Percentiles rank a stretch among this genome's conserved stretches.
Conservation (phyloP, 1,284 basidiomycete species). For the Neolentinus lepideus region DNA sequence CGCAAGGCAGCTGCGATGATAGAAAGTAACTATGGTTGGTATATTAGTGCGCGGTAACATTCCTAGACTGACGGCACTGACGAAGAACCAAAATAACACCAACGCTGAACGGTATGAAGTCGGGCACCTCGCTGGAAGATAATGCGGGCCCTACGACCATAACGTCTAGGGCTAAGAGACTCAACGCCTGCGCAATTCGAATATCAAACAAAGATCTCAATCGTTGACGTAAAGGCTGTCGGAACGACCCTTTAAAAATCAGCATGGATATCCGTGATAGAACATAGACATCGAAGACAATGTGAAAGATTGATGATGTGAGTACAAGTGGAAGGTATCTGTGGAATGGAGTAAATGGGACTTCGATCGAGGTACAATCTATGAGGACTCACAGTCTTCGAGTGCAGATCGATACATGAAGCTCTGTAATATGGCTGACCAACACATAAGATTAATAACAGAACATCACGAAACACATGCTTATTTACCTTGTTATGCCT, state of each 20-base stretch:
- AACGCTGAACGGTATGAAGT: constrained; percentile 42
- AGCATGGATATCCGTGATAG: constrained; percentile 27
- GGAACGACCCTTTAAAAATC: constrained; percentile 9
- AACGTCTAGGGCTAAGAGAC: constrained; percentile 39
- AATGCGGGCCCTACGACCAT: constrained; percentile 35
- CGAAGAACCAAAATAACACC: constrained; percentile 39
- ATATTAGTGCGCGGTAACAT: neutral
- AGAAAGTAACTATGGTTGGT: constrained; percentile 16
- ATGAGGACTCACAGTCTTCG: constrained; percentile 27
- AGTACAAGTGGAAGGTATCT: constrained; percentile 39
- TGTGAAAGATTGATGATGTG: constrained; percentile 30
- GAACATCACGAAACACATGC: constrained; percentile 6
- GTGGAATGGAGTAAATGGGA: constrained; percentile 2
- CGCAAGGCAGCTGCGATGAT: constrained; percentile 6
- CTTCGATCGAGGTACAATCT: neutral
- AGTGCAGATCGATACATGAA: constrained; percentile 24
- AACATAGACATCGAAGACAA: constrained; percentile 36
- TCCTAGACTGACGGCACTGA: constrained; percentile 9
- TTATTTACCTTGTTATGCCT: constrained; percentile 26
- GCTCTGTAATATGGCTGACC: neutral
- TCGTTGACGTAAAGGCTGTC: constrained; percentile 17
- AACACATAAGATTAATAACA: constrained; percentile 12
- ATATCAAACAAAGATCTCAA: constrained; percentile 20
- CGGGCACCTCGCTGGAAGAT: constrained; percentile 30
- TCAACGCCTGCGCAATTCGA: constrained; percentile 26